Base-by-base conservation (phyloP, 768 basidiomycete genomes). In the Pisolithus orientalis region DNA sequence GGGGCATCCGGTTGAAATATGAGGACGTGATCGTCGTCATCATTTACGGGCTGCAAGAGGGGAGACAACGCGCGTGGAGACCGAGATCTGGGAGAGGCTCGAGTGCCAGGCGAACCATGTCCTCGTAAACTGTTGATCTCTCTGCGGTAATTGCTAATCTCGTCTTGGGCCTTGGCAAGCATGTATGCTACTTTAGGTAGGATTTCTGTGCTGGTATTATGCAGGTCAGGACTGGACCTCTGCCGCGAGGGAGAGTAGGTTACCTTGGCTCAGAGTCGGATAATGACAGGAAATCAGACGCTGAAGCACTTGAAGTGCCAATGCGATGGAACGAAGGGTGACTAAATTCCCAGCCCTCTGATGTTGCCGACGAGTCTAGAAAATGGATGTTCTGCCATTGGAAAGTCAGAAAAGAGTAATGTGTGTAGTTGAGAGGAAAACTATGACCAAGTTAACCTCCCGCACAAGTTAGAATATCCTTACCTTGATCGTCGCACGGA, bases 321-420 rank as follows among this genome's bases (percentile, higher is more conserved):
- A 28, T 29, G 25, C 44, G 34, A 21, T 4, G 34, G 21, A 52
- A 52, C 3, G 9, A 37, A 5, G 44, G 45, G 27, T 44, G 51
- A 27, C 38, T 29, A 21, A 52, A 52, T 37, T 46, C 45, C 51
- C 51, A 52, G n/a, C 44, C 51, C n/a, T 52, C 51, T 29, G 45
- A 47, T 32, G 51, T 46, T n/a, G 39, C 27, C 1, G 51, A 52
- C 3, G 21, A 40, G 10, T 39, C 8, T 14, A 34, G 21, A 28
- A 29, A 47, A 6, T 7, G 34, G 28, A 46, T 17, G 10, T 38
- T 52, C 51, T 52, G 27, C 29, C 16, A n/a, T 42, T 8, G 11
- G n/a, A n/a, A 24, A 27, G 31, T 21, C 42, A 34, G 8, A 1
- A 27, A 38, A 38, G 8, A 4, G 16, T 16, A 2, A 13, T 5